Base-by-base conservation (phyloP, 768 basidiomycete genomes). In the Naganishia antarctica region DNA sequence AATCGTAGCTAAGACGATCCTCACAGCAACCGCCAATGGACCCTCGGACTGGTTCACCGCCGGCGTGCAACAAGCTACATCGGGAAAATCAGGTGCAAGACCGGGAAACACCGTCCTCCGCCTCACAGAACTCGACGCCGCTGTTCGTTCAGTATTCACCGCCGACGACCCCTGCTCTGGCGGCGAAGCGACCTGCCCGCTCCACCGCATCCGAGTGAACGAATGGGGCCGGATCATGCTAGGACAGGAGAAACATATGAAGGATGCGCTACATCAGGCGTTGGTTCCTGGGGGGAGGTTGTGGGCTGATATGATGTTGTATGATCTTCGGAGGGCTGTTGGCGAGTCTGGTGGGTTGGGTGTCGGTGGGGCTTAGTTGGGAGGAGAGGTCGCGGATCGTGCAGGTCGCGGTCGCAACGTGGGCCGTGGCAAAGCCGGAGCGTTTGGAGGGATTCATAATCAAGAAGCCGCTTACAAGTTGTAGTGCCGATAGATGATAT, bases 301-400 rank as follows among this genome's bases (percentile, higher is more conserved):
- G 5, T 70, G 66, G 66, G 66, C 66, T 11, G 69, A 70, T 28
- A 70, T 67, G 66, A 60, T 70, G 60, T 21, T 70, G 32, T 70
- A 63, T 46, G 69, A 70, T 46, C 61, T 70, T 9, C n/a, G 65
- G 45, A 41, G 60, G 5, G 43, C 43, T 15, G 43, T 44, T n/a
- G n/a, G n/a, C n/a, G n/a, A n/a, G n/a, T n/a, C n/a, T n/a, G n/a
- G n/a, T n/a, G n/a, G n/a, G n/a, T n/a, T n/a, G n/a, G n/a, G n/a
- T n/a, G n/a, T n/a, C n/a, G n/a, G n/a, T n/a, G n/a, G n/a, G n/a
- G n/a, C n/a, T n/a, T n/a, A n/a, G n/a, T n/a, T n/a, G n/a, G n/a
- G n/a, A n/a, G n/a, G n/a, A n/a, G n/a, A n/a, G n/a, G n/a, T n/a
- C n/a, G n/a, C n/a, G n/a, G n/a, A n/a, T n/a, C n/a, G n/a, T n/a